These are phyloP conservation scores for Saitozyma podzolica DNA, from an alignment of 768 basidiomycete species.

Conservation along the genomic window DNA sequence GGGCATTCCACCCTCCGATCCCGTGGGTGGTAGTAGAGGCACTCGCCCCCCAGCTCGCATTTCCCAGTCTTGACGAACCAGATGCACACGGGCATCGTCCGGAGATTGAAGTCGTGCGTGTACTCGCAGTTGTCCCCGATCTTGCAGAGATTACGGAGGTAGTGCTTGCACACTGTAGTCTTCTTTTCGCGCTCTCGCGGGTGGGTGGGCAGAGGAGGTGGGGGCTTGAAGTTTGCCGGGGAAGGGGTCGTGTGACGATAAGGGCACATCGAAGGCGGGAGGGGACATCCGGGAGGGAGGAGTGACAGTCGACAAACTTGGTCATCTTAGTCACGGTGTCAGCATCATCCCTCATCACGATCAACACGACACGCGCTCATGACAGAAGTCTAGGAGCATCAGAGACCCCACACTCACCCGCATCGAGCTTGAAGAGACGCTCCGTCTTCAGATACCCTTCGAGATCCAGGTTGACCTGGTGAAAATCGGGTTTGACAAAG, in stretches of 20 bases:
- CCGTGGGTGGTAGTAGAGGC: constrained; percentile 77
- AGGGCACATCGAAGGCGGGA: constrained; percentile 88
- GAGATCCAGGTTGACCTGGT: constrained; percentile 84
- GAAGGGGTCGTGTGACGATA: constrained; percentile 88
- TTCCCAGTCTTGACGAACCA: constrained; percentile 98
- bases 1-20: constrained; percentile 89
- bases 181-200: constrained; percentile 56
- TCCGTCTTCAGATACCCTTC: constrained; percentile 80
- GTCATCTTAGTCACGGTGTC: constrained; percentile 62
- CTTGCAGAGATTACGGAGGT: constrained; percentile 96
- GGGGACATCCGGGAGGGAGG: constrained; percentile 79
- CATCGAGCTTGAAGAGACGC: constrained; percentile 82
- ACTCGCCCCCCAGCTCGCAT: constrained; percentile 95
- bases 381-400: not conserved
- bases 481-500: constrained; percentile 82
- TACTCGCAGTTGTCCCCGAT: constrained; percentile 98
- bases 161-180: constrained; percentile 93
- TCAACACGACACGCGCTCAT: not conserved
- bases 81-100: constrained; percentile 97
- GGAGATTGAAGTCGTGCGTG: constrained; percentile 95
- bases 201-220: constrained; percentile 76
- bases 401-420: constrained; percentile 62
- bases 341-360: not conserved
- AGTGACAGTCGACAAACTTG: constrained; percentile 88
- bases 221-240: constrained; percentile 82